These are phyloP conservation scores for Spergularia marina DNA, from an alignment of 148 eudicot genomes.

Conservation along the genomic window DNA sequence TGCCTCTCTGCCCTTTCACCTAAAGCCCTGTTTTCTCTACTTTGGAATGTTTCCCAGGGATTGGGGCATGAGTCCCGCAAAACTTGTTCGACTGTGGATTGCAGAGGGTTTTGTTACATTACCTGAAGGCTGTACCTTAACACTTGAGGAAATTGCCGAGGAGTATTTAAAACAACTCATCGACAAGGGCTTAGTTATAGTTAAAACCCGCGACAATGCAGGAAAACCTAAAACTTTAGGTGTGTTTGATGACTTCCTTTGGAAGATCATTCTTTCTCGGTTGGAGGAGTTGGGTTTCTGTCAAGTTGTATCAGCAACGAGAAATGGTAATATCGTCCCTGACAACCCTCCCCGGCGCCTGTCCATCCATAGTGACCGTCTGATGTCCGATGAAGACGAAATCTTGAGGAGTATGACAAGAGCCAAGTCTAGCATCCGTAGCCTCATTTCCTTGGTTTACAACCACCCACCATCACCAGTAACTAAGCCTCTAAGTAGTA, in stretches of 20 bases:
- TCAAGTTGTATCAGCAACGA: background rate
- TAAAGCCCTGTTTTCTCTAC: conserved; percentile 18
- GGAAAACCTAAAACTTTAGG: background rate
- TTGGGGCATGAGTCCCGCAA: background rate
- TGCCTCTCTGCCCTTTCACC: conserved; percentile 16
- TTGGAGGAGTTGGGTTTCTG: background rate
- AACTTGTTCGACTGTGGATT: conserved; percentile 11
- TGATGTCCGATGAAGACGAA: background rate
- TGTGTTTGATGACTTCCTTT: conserved; percentile 16
- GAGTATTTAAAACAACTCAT: conserved; percentile 14
- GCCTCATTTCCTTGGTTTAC: background rate
- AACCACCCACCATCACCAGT: background rate
- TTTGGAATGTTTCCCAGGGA: conserved; percentile 24
- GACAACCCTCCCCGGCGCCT: background rate
- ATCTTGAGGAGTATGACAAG: no score
- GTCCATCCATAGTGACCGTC: background rate
- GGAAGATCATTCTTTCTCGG: conserved; percentile 5
- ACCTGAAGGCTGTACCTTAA: background rate
- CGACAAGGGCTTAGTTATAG: conserved; percentile 10
- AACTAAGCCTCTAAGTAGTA: background rate
- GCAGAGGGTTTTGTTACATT: conserved; percentile 19
- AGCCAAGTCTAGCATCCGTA: background rate
- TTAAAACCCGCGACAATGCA: background rate
- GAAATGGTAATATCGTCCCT: background rate
- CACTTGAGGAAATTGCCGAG: conserved; percentile 14